Evolutionary conservation across 2,329 filamentous ascomycete genomes (phyloP).

Genomic region (Ophiocordyceps camponoti-leonardi): DNA sequence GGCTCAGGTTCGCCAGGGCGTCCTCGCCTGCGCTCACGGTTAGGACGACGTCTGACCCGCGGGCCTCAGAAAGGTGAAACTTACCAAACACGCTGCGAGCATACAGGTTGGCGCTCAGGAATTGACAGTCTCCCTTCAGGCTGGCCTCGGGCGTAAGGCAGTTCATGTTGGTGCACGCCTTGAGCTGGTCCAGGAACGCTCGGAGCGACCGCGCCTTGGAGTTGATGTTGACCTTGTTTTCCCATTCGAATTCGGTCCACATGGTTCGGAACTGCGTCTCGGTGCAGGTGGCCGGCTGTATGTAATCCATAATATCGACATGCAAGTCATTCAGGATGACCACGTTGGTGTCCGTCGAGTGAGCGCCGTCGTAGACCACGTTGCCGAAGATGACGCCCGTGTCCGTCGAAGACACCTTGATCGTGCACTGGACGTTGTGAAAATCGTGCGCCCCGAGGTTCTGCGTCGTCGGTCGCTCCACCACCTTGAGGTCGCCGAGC

Average conservation of each 20-base stretch:
- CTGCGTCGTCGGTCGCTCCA: slow-evolving; percentile 89
- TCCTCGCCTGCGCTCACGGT: slow-evolving; percentile 61
- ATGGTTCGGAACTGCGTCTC: slow-evolving; percentile 99
- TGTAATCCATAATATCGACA: slow-evolving; percentile 99
- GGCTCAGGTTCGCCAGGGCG: slow-evolving; percentile 89
- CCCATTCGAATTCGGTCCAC: slow-evolving; percentile 99
- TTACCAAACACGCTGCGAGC: slow-evolving; percentile 95
- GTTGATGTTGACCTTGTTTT: slow-evolving; percentile 99
- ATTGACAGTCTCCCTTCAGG: slow-evolving; percentile 93
- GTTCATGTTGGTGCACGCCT: slow-evolving; percentile 98
- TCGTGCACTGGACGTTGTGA: slow-evolving; percentile 94
- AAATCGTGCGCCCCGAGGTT: slow-evolving; percentile 93
- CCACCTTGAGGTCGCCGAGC: slow-evolving; percentile 90
- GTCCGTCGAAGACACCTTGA: slow-evolving; percentile 96
- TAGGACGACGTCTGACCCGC: background rate
- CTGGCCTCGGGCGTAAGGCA: slow-evolving; percentile 93
- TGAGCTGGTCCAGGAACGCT: slow-evolving; percentile 83
- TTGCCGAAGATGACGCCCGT: slow-evolving; percentile 98
- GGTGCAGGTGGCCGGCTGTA: slow-evolving; percentile 88
- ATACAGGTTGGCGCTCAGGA: slow-evolving; percentile 92
- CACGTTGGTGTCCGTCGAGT: slow-evolving; percentile 84
- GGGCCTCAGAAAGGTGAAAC: slow-evolving; percentile 18
- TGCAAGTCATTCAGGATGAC: slow-evolving; percentile 97
- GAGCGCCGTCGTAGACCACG: slow-evolving; percentile 88
- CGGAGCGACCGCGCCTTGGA: slow-evolving; percentile 84